A percentile compares a stretch with the other conserved stretches of the same genome.
Conservation (phyloP, 345 rosid species). For the Raphanus sativus region DNA sequence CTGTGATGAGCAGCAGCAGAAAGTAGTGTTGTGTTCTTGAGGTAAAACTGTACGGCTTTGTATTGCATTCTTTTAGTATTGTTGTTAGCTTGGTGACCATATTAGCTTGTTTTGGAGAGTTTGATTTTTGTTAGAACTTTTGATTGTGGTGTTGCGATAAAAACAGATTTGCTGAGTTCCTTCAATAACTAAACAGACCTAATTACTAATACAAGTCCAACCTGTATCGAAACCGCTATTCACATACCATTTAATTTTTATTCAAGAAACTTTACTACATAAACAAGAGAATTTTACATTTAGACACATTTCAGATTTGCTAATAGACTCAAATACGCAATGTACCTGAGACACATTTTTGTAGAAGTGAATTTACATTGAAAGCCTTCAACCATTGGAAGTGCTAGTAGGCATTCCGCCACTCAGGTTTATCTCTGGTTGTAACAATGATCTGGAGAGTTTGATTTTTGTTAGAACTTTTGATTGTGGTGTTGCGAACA, state of each 20-base stretch:
- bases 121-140: neutral
- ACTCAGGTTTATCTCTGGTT: too few relatives aligned
- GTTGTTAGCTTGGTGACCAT: neutral
- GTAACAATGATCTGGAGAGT: too few relatives aligned
- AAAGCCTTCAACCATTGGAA: too few relatives aligned
- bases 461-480: neutral
- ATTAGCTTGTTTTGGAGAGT: neutral
- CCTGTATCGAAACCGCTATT: too few relatives aligned
- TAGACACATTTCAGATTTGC: too few relatives aligned
- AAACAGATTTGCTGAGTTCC: neutral
- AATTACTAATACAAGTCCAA: neutral
- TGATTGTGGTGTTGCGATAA: neutral
- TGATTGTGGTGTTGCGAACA: neutral
- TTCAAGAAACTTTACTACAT: too few relatives aligned
- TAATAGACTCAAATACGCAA: too few relatives aligned
- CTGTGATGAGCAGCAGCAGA: conserved; percentile 49
- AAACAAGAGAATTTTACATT: too few relatives aligned
- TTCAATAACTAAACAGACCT: neutral
- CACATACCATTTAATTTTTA: too few relatives aligned
- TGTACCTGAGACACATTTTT: too few relatives aligned
- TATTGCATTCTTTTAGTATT: neutral
- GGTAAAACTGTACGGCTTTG: neutral
- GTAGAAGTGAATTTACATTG: too few relatives aligned
- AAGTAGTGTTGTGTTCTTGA: conserved; percentile 38
- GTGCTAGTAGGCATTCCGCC: too few relatives aligned